phyloP scores from a whole-genome alignment of 75 land plant species.

The Pseudotsuga menziesii region DNA sequence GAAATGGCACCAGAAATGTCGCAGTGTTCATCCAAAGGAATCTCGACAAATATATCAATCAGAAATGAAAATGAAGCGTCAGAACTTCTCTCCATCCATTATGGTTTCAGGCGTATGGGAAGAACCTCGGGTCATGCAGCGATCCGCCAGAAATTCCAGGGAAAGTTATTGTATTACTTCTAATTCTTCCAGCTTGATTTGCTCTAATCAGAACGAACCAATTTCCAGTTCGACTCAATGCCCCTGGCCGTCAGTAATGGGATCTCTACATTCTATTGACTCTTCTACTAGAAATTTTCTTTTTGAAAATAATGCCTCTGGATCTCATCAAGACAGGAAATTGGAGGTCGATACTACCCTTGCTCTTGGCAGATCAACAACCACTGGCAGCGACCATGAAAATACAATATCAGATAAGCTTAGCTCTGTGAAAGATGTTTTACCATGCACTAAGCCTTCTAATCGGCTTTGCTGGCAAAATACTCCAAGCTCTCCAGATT shows the following conservation, averaged over 20 bases:
- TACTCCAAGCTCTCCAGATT: not conserved
- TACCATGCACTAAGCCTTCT: not conserved
- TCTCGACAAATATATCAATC: too few species aligned
- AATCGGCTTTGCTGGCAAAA: not conserved
- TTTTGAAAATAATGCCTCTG: not conserved
- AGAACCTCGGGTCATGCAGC: not conserved
- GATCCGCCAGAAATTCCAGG: not conserved
- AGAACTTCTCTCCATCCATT: too few species aligned
- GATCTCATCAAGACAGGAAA: not conserved
- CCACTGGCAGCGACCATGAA: not conserved
- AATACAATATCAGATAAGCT: not conserved
- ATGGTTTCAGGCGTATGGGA: too few species aligned
- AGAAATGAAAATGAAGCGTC: too few species aligned
- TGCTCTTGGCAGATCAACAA: not conserved
- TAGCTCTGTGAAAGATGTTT: not conserved
- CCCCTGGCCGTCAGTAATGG: not conserved
- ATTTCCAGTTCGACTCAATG: too few species aligned
- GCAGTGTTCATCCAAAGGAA: conserved; percentile 6
- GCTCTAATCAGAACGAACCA: too few species aligned
- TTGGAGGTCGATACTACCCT: conserved; percentile 6
- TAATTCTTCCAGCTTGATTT: too few species aligned
- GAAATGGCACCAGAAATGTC: conserved; percentile 42
- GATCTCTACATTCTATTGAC: not conserved
- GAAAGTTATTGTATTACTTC: not conserved
- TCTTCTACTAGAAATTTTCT: not conserved